Conservation (phyloP, 1,284 basidiomycete genomes). For the Flammula alnicola region DNA sequence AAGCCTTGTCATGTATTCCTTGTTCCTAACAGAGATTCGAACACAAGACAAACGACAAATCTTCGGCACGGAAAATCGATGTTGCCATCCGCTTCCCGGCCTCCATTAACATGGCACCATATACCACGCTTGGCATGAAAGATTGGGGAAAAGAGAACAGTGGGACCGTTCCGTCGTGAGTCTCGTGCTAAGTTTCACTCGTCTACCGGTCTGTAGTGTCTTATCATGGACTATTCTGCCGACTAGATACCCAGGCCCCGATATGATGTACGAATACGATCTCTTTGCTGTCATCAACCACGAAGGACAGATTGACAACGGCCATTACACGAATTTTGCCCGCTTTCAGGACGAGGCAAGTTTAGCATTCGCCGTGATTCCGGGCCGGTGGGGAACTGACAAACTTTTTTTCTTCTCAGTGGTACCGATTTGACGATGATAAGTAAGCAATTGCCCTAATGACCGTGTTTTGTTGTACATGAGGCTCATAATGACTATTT, state of each 20-base stretch:
- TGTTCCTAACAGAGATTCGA: conserved; percentile 78
- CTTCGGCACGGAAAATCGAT: conserved; percentile 84
- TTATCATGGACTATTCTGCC: background rate
- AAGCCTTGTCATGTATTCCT: background rate
- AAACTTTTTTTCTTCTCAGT: conserved; percentile 48
- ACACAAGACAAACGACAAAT: conserved; percentile 77
- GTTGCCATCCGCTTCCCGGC: conserved; percentile 84
- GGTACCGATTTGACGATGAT: conserved; percentile 96
- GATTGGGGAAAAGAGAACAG: conserved; percentile 50
- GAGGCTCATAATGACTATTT: conserved; percentile 3
- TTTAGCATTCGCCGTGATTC: conserved; percentile 18
- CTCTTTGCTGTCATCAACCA: conserved; percentile 95
- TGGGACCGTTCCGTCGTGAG: conserved; percentile 40
- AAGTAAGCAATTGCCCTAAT: conserved; percentile 57
- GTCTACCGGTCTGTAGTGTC: background rate
- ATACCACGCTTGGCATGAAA: conserved; percentile 68
- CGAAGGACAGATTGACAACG: conserved; percentile 93
- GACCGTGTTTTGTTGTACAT: background rate
- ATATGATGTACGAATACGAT: conserved; percentile 86
- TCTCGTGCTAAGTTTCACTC: conserved; percentile 7
- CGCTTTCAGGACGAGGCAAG: conserved; percentile 76
- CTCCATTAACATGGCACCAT: conserved; percentile 87
- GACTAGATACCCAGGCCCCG: conserved; percentile 57
- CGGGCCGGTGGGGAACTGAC: conserved; percentile 5
- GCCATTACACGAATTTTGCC: conserved; percentile 90